These are phyloP conservation scores for Drechslera avenae DNA, from an alignment of 2,329 filamentous ascomycete genomes.

Conservation along the genomic window DNA sequence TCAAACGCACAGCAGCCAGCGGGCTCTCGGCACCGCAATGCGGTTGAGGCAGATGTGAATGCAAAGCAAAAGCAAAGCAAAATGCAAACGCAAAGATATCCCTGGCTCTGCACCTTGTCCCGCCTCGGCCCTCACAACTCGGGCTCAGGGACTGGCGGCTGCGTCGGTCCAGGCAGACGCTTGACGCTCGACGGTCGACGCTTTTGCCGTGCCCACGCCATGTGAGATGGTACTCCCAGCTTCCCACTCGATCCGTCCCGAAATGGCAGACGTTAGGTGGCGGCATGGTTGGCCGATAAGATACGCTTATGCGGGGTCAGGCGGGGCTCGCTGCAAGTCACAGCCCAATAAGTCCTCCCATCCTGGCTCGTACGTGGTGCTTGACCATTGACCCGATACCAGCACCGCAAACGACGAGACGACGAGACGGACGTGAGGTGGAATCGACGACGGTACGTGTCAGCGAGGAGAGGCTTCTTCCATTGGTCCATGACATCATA, in stretches of 20 bases:
- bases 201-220: constrained; percentile 10
- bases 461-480: constrained; percentile 1
- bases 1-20: constrained; percentile 3
- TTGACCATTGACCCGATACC: constrained; percentile 21
- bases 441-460: constrained; percentile 1
- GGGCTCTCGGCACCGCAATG: neutral
- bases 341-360: constrained; percentile 16
- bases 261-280: constrained; percentile 29
- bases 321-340: constrained; percentile 27
- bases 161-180: constrained; percentile 38
- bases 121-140: constrained; percentile 5
- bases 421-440: constrained; percentile 7
- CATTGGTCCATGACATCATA: constrained; percentile 31
- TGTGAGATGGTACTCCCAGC: constrained; percentile 11
- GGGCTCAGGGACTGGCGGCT: constrained; percentile 28
- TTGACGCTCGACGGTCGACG: too few species aligned
- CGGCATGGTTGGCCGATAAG: constrained; percentile 34
- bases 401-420: neutral
- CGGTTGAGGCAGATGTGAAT: too few species aligned
- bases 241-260: constrained; percentile 41
- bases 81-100: neutral
- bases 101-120: constrained; percentile 17
- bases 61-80: neutral
- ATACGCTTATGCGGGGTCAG: constrained; percentile 37
- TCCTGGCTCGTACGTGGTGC: constrained; percentile 27